Evolutionary conservation across 2,329 filamentous ascomycete species (phyloP), one percentile per base, ranked within the genome.

Genomic region (Paecilomyces formosus): DNA sequence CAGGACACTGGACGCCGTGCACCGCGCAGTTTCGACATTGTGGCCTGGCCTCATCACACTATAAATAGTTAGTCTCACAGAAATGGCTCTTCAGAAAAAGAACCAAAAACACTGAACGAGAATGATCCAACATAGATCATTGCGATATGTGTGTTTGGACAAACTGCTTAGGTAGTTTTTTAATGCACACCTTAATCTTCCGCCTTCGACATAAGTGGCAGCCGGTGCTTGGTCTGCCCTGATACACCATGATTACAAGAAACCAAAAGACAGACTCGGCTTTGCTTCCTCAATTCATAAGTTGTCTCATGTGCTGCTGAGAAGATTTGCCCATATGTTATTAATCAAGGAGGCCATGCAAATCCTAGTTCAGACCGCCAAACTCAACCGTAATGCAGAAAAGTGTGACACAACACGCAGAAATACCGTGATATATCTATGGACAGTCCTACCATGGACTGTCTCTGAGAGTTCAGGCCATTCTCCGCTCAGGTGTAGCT

Each of bases 181-280:
- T 18, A 3, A 26, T 12, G 53, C 56, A 45, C 68, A 74, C 72
- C 71, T 73, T 74, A 59, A 75, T 72, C 62, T 74, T 75, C 57
- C 72, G 67, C 57, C 70, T 73, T 59, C 72, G 72, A 65, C 72
- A 75, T 57, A 74, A 61, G 65, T 72, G 65, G 67, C 72, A 75
- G 64, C 72, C 72, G 39, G 70, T 73, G 62, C 72, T 75, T 51
- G 72, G 71, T 57, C 70, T 74, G 12, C 72, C 72, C 52, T 69
- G 70, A 67, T 76, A 76, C 54, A 76, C 74, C 74, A 76, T 76
- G 39, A 49, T n/a, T 45, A 45, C 39, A 18, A 5, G 7, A 21
- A 8, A 45, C 6, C 51, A 15, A 15, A 12, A 31, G 51, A 26
- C 3, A 12, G 13, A 5, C 8, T 26, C 8, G 15, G 12, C 26